These are phyloP conservation scores for Nymphaea thermarum DNA, from an alignment of 164 flowering plant genomes.

Conservation along the genomic window DNA sequence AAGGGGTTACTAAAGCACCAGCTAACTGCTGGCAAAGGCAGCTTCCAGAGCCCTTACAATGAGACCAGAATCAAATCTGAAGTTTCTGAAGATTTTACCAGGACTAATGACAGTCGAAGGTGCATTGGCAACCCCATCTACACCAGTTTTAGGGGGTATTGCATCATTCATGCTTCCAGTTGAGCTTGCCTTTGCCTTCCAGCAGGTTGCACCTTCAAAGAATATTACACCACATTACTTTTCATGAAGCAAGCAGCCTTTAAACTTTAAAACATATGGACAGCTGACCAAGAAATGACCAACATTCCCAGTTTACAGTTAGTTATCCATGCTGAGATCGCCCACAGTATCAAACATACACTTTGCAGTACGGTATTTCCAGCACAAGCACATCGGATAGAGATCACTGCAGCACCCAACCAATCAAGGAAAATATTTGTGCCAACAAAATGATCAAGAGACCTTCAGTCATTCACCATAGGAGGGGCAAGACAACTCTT, in stretches of 20 bases:
- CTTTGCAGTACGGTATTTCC: too few relatives aligned
- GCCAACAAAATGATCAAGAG: not conserved
- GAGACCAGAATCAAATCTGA: constrained; percentile 20
- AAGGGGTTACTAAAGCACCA: not conserved
- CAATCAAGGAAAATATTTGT: not conserved
- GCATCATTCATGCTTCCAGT: constrained; percentile 38
- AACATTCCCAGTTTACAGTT: too few relatives aligned
- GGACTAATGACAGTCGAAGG: constrained; percentile 9
- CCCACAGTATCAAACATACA: too few relatives aligned
- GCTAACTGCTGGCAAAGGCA: constrained; percentile 7
- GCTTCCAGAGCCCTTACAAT: constrained; percentile 23
- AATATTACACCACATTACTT: not conserved
- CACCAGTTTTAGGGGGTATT: constrained; percentile 25
- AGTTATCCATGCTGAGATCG: too few relatives aligned
- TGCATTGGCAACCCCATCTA: constrained; percentile 14
- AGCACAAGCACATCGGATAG: too few relatives aligned
- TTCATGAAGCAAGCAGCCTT: not conserved
- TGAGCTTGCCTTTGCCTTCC: constrained; percentile 71
- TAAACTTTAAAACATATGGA: not conserved
- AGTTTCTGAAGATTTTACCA: constrained; percentile 26
- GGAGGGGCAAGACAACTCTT: not conserved
- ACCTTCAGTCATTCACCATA: not conserved
- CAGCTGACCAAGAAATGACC: not conserved
- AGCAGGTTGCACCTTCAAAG: constrained; percentile 43
- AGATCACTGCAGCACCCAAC: too few relatives aligned